Percentiles rank a stretch among this genome's conserved stretches.
These are phyloP conservation scores for Suhomyces taliae DNA, from an alignment of 1,139 yeast genomes.

Conservation along the genomic window DNA sequence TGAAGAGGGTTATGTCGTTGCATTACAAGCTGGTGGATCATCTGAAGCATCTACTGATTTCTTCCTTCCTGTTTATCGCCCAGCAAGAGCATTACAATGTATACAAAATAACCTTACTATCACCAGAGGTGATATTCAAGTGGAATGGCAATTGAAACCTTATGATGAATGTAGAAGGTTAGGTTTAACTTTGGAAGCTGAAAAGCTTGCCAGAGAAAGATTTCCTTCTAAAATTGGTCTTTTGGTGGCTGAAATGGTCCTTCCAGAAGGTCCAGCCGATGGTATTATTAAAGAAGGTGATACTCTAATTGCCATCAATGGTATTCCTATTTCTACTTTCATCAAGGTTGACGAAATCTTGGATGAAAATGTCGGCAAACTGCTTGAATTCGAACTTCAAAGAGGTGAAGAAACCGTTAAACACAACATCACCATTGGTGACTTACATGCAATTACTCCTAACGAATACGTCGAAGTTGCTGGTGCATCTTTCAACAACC, in stretches of 20 bases:
- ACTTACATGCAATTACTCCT: constrained; percentile 82
- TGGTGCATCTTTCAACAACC: constrained; percentile 82
- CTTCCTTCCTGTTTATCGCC: constrained; percentile 83
- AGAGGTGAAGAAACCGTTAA: constrained; percentile 64
- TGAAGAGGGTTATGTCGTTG: constrained; percentile 83
- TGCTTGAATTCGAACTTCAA: constrained; percentile 61
- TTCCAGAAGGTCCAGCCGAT: constrained; percentile 89
- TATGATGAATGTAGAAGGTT: constrained; percentile 88
- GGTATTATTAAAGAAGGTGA: constrained; percentile 80
- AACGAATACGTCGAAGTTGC: constrained; percentile 76
- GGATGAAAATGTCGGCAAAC: constrained; percentile 67
- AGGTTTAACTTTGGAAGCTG: constrained; percentile 78
- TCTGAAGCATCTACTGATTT: constrained; percentile 92
- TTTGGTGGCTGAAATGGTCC: constrained; percentile 77
- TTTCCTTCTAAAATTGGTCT: constrained; percentile 82
- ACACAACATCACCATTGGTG: constrained; percentile 60
- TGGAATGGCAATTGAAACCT: constrained; percentile 84
- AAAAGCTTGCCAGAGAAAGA: constrained; percentile 60
- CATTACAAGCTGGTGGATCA: constrained; percentile 92
- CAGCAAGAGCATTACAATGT: constrained; percentile 75
- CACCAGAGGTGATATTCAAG: constrained; percentile 79
- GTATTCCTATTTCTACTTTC: constrained; percentile 63
- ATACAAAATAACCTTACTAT: constrained; percentile 59
- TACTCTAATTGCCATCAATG: constrained; percentile 72
- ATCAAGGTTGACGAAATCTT: constrained; percentile 82